Conservation (phyloP, 768 basidiomycete genomes). For the Pseudohyphozyma bogoriensis region DNA sequence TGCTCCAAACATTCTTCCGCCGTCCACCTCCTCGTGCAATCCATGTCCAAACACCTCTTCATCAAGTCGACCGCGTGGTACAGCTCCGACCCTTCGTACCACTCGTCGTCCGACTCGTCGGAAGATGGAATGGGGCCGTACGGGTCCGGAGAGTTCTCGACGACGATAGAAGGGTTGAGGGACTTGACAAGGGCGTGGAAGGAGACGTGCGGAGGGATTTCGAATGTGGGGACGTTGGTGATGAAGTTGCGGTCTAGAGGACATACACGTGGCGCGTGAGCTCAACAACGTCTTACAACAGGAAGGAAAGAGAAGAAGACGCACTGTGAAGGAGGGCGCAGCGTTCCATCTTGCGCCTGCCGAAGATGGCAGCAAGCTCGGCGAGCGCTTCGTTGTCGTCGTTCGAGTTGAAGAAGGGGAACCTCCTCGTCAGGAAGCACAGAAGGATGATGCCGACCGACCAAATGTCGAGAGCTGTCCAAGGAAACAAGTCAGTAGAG, state of each 20-base stretch:
- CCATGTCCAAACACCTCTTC: conserved; percentile 60
- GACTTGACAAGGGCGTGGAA: conserved; percentile 66
- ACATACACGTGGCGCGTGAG: neutral
- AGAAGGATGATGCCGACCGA: conserved; percentile 83
- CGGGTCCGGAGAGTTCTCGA: conserved; percentile 45
- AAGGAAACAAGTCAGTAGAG: neutral
- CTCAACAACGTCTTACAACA: neutral
- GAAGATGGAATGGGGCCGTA: conserved; percentile 32
- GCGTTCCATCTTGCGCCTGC: conserved; percentile 69
- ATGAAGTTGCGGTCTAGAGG: conserved; percentile 72
- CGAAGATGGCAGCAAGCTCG: conserved; percentile 84
- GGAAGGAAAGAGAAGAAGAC: conserved; percentile 31
- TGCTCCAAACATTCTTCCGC: conserved; percentile 68
- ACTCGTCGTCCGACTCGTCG: conserved; percentile 5
- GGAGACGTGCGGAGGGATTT: conserved; percentile 50
- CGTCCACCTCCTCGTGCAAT: conserved; percentile 63
- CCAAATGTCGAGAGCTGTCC: conserved; percentile 89
- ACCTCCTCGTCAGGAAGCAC: conserved; percentile 83
- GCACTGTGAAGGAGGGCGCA: conserved; percentile 79
- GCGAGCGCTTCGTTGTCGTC: conserved; percentile 92
- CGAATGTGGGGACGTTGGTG: conserved; percentile 76
- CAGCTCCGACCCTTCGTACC: conserved; percentile 45
- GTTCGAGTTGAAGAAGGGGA: conserved; percentile 84
- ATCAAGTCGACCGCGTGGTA: conserved; percentile 64
- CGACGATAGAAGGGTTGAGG: conserved; percentile 56